Conservation (phyloP, 2,329 filamentous ascomycete genomes). For the Cladophialophora psammophila region DNA sequence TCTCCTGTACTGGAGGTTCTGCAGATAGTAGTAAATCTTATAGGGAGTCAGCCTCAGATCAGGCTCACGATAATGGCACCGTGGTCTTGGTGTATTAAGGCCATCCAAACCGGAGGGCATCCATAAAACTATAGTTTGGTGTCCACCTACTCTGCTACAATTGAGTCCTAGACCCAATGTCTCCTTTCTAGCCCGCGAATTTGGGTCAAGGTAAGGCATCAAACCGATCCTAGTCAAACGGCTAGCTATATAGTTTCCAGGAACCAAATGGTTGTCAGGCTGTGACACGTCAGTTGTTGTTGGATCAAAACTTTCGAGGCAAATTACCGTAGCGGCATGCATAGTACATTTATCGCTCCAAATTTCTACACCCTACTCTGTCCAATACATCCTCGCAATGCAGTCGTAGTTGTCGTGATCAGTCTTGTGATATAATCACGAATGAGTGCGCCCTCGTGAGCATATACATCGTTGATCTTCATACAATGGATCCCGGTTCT, state of each 20-base stretch:
- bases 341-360: background rate
- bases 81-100: too few species aligned
- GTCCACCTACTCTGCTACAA: background rate
- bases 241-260: background rate
- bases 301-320: background rate
- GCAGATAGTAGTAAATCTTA: background rate
- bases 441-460: background rate
- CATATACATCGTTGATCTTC: slow-evolving; percentile 4
- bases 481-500: background rate
- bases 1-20: background rate
- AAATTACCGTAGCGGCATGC: background rate
- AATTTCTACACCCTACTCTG: background rate
- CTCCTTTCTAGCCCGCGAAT: background rate
- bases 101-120: too few species aligned
- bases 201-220: background rate
- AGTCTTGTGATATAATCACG: background rate
- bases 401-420: background rate
- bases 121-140: background rate
- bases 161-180: background rate
- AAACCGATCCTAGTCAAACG: background rate
- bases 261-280: background rate
- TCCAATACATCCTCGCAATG: background rate
- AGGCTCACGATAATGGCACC: background rate
- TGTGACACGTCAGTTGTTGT: background rate
- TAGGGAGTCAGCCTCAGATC: background rate